phyloP scores from a whole-genome alignment of 169 alveolate species.

The Neospora caninum region DNA sequence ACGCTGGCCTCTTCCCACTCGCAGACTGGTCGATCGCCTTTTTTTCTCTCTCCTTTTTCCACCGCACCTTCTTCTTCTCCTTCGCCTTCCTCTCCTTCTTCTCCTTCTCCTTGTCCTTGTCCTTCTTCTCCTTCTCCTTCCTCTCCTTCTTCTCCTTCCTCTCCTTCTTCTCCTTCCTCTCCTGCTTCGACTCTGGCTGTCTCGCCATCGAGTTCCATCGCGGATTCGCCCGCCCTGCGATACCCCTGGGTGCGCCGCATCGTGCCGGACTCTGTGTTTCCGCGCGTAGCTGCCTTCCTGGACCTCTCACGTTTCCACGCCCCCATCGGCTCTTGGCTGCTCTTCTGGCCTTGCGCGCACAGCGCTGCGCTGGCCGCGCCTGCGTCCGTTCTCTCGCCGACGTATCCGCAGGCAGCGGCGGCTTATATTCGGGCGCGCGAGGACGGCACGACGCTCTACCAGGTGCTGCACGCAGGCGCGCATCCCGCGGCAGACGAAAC shows the following conservation, averaged over 20 bases:
- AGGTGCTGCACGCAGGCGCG: not conserved
- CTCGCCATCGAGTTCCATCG: not conserved
- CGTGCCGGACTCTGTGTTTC: not conserved
- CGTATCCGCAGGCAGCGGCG: not conserved
- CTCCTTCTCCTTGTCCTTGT: not conserved
- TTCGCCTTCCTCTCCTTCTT: no score
- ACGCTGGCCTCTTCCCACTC: no score
- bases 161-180: not conserved
- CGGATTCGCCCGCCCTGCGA: not conserved
- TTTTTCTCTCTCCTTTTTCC: no score
- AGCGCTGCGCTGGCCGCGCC: slow-evolving; percentile 56
- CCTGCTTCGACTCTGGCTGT: not conserved
- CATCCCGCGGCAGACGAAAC: not conserved
- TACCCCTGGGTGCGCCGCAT: not conserved
- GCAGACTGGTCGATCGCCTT: no score
- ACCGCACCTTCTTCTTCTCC: not conserved
- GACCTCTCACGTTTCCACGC: slow-evolving; percentile 74
- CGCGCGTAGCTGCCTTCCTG: not conserved
- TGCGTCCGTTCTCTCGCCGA: not conserved
- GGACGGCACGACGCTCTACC: slow-evolving; percentile 25
- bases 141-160: not conserved
- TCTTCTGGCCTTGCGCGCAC: slow-evolving; percentile 70
- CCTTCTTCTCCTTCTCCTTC: not conserved
- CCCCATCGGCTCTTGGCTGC: slow-evolving; percentile 77
- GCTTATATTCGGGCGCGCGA: not conserved